Conservation (phyloP, 805 yeast genomes). For the Saturnispora sanitii region DNA sequence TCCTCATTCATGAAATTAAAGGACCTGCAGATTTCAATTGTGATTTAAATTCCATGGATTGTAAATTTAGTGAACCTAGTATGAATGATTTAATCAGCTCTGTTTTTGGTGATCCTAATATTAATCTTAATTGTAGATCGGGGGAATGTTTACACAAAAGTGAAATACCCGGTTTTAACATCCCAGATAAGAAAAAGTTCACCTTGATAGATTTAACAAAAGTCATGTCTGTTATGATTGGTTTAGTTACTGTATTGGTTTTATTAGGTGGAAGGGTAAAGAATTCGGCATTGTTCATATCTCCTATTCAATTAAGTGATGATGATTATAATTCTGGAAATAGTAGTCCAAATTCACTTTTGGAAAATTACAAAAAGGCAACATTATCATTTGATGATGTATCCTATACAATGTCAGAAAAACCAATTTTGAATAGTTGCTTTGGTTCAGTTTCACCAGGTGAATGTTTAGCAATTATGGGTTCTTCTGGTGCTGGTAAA, state of each 20-base stretch:
- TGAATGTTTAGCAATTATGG: slow-evolving; percentile 91
- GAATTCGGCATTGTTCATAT: slow-evolving; percentile 51
- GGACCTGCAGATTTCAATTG: slow-evolving; percentile 95
- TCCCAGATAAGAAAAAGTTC: slow-evolving; percentile 45
- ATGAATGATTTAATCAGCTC: slow-evolving; percentile 87
- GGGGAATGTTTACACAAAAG: slow-evolving; percentile 91
- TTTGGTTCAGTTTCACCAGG: slow-evolving; percentile 80
- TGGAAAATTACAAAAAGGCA: slow-evolving; percentile 55
- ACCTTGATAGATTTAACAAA: slow-evolving; percentile 38
- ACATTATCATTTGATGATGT: slow-evolving; percentile 68
- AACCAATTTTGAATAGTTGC: slow-evolving; percentile 48
- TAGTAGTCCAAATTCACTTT: slow-evolving; percentile 15
- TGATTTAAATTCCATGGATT: slow-evolving; percentile 48
- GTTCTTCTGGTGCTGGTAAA: slow-evolving; percentile 98
- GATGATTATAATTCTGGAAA: slow-evolving; percentile 19
- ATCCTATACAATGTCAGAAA: slow-evolving; percentile 46
- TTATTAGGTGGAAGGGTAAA: slow-evolving; percentile 40
- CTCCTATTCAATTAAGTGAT: slow-evolving; percentile 18
- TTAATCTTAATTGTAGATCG: slow-evolving; percentile 68
- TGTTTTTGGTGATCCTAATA: slow-evolving; percentile 92
- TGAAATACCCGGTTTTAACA: slow-evolving; percentile 82
- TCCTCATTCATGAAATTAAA: slow-evolving; percentile 73
- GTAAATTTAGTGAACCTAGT: slow-evolving; percentile 86
- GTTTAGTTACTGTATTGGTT: slow-evolving; percentile 33
- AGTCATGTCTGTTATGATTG: slow-evolving; percentile 34